These are phyloP conservation scores for Aspergillus olivimuriae DNA, from an alignment of 495 filamentous ascomycete species.

Conservation along the genomic window DNA sequence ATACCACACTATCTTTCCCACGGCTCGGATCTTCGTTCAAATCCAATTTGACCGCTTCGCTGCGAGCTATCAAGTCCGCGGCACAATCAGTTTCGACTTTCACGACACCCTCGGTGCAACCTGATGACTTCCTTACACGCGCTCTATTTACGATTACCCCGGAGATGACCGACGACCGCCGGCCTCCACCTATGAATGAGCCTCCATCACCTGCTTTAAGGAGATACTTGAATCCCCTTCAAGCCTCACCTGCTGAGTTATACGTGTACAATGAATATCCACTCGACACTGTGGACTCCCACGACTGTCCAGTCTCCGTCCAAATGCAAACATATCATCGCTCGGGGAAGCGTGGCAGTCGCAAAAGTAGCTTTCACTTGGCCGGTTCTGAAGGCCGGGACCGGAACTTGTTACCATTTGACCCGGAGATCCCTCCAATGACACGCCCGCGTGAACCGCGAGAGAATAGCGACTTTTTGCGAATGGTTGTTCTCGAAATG, in stretches of 20 bases:
- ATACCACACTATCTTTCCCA: constrained; percentile 27
- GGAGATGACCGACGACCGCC: constrained; percentile 80
- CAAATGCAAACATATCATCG: constrained; percentile 77
- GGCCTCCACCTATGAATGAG: constrained; percentile 68
- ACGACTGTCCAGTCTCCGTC: constrained; percentile 65
- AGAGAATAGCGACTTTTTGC: constrained; percentile 90
- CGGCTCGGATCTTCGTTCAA: constrained; percentile 60
- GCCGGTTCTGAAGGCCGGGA: constrained; percentile 22
- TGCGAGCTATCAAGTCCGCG: constrained; percentile 79
- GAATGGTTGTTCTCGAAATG: constrained; percentile 94
- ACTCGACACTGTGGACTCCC: constrained; percentile 23
- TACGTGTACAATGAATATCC: constrained; percentile 48
- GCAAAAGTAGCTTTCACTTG: constrained; percentile 29
- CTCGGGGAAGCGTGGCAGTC: constrained; percentile 27
- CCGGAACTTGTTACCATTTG: constrained; percentile 35
- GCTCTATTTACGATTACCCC: constrained; percentile 74
- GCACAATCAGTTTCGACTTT: constrained; percentile 79
- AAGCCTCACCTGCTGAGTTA: constrained; percentile 59
- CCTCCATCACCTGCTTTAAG: constrained; percentile 81
- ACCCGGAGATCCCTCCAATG: constrained; percentile 40
- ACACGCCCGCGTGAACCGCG: constrained; percentile 80
- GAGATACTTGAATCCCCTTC: constrained; percentile 85
- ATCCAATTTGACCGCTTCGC: constrained; percentile 89
- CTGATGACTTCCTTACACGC: constrained; percentile 85
- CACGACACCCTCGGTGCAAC: constrained; percentile 63